Base-by-base conservation (phyloP, 2,329 filamentous ascomycete genomes). In the Xylaria sp. region DNA sequence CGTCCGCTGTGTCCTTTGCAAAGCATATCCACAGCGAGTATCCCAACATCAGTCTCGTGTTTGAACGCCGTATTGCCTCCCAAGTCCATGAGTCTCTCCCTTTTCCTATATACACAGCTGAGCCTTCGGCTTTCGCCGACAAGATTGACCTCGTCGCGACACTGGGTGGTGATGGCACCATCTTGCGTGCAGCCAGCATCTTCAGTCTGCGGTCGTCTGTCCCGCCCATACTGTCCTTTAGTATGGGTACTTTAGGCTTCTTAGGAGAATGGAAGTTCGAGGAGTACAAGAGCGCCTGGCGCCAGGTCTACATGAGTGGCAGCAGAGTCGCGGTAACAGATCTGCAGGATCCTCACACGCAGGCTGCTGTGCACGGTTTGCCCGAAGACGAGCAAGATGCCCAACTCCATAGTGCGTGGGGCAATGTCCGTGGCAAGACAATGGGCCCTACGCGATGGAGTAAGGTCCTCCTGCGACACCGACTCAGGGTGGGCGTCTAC, bases 231-330 rank as follows among this genome's bases (percentile, higher is more conserved):
- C 79, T 99, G 6, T 92, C 91, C 1, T 99, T 99, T 71, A 96
- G 92, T 72, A 97, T 99, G 91, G 94, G 94, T 4, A 95, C 93
- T 0, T 78, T 99, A 0, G 94, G 94, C 0, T 99, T 99, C 67
- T 77, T 99, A 6, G 92, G 93, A 13, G 93, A 97, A 75, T 99
- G 93, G 92, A 95, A 94, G 69, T 97, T 97, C 72, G 80, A 81
- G 5, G 92, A 97, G 69, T 91, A 95, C 76, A 96, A 96, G 75
- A 83, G 90, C 53, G 94, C 94, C 0, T 96, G 95, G 77, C 81
- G 91, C 53, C 91, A 97, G 71, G 91, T 94, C 56, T 97, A 95
- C 76, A 95, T 96, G 89, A 84, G 82, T 67, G 83, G 83, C 2
- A 83, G 81, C 63, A 76, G 78, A 50, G 81, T 83, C 7, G 72